These are phyloP conservation scores for Macrotyloma uniflorum DNA, from an alignment of 306 rosid genomes.

Conservation along the genomic window DNA sequence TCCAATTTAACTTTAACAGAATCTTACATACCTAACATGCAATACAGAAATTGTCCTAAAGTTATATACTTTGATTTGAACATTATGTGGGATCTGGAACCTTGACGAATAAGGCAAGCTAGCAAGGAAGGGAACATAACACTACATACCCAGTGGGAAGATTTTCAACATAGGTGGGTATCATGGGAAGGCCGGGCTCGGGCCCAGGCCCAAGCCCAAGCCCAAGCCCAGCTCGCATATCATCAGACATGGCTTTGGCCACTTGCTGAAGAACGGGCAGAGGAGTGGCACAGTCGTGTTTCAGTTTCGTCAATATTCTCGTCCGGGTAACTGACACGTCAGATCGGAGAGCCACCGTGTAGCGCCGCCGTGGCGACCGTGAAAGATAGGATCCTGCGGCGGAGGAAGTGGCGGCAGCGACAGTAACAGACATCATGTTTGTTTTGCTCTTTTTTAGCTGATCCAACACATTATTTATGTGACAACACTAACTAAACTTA, in stretches of 20 bases:
- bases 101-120: not conserved
- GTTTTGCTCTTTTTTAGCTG: not conserved
- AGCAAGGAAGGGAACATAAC: not conserved
- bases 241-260: conserved; percentile 65
- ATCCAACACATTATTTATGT: not conserved
- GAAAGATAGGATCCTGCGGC: conserved; percentile 51
- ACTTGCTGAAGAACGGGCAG: conserved; percentile 70
- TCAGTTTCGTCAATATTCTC: conserved; percentile 54
- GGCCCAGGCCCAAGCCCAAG: conserved; percentile 37
- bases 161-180: conserved; percentile 71
- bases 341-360: conserved; percentile 67
- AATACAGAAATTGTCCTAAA: too few relatives aligned
- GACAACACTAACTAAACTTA: not conserved
- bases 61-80: too few relatives aligned
- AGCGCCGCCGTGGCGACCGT: conserved; percentile 48
- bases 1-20: too few relatives aligned
- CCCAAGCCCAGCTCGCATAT: conserved; percentile 79
- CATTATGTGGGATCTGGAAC: too few relatives aligned
- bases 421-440: conserved; percentile 53
- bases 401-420: conserved; percentile 43
- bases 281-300: conserved; percentile 74
- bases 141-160: conserved; percentile 82
- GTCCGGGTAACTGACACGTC: conserved; percentile 47
- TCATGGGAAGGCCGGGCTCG: conserved; percentile 80
- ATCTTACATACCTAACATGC: too few relatives aligned